A percentile compares a stretch with the other conserved stretches of the same genome.
These are phyloP conservation scores for Millerago galiae DNA, from an alignment of 805 yeast genomes.

Conservation along the genomic window DNA sequence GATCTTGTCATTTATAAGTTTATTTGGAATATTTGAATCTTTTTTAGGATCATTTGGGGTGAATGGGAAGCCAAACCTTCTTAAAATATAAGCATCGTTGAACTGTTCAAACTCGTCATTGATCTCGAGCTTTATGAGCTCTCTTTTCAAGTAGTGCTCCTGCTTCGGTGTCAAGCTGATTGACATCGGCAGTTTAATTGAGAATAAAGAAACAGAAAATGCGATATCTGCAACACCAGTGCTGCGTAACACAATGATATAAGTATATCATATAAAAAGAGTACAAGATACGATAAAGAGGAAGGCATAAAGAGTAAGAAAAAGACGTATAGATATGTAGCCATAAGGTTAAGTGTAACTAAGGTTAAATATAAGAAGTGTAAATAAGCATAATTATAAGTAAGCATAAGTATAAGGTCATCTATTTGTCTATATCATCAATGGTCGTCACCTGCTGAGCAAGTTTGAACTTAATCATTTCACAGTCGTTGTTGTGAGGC, in stretches of 20 bases:
- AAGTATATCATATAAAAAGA: too few relatives aligned
- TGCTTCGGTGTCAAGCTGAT: slow-evolving; percentile 47
- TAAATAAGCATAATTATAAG: too few relatives aligned
- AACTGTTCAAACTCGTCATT: slow-evolving; percentile 54
- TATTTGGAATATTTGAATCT: neutral
- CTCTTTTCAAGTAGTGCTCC: slow-evolving; percentile 85
- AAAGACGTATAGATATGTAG: too few relatives aligned
- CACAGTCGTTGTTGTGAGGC: neutral
- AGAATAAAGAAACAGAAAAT: too few relatives aligned
- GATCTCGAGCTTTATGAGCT: slow-evolving; percentile 58
- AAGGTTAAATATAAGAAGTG: too few relatives aligned
- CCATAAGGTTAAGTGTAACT: too few relatives aligned
- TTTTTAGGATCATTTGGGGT: slow-evolving; percentile 35
- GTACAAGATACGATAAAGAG: too few relatives aligned
- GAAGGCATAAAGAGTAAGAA: too few relatives aligned
- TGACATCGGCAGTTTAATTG: too few relatives aligned
- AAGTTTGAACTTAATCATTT: neutral
- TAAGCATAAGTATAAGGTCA: too few relatives aligned
- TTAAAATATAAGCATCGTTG: slow-evolving; percentile 55
- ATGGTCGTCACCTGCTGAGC: neutral
- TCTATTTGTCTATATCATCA: neutral
- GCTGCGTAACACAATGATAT: neutral
- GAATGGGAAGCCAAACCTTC: slow-evolving; percentile 78
- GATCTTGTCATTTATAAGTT: slow-evolving; percentile 28
- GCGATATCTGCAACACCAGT: too few relatives aligned